Evolutionary conservation across 306 rosid genomes (phyloP).

Genomic region (Sphenostylis stenocarpa): DNA sequence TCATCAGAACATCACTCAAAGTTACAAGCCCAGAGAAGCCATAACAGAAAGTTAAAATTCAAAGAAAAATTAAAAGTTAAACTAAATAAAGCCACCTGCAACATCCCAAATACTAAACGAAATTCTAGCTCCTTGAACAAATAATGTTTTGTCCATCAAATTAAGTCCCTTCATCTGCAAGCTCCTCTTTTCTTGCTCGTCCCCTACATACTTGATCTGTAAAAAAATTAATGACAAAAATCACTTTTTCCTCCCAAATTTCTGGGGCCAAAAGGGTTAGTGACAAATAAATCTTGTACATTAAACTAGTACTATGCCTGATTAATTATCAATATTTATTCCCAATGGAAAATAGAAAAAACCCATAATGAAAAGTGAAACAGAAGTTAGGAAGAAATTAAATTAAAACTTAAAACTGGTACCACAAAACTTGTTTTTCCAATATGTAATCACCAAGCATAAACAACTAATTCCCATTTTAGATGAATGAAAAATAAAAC

Average conservation of each 20-base stretch:
- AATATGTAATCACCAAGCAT: background rate
- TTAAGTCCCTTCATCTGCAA: slow-evolving; percentile 81
- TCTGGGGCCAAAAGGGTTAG: background rate
- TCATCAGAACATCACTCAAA: slow-evolving; percentile 4
- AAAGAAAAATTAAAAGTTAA: background rate
- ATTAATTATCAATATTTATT: background rate
- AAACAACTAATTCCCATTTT: background rate
- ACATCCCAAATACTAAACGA: slow-evolving; percentile 89
- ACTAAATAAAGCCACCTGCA: slow-evolving; percentile 50
- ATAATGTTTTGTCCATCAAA: slow-evolving; percentile 78
- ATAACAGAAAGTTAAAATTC: background rate
- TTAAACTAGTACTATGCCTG: background rate
- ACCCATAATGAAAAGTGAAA: background rate
- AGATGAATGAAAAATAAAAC: background rate
- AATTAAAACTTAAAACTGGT: background rate
- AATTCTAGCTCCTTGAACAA: slow-evolving; percentile 76
- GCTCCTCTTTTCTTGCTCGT: slow-evolving; percentile 72
- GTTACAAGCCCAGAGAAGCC: background rate
- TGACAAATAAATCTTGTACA: background rate
- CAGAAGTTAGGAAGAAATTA: background rate
- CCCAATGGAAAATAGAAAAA: background rate
- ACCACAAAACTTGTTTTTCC: background rate
- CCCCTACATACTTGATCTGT: slow-evolving; percentile 84
- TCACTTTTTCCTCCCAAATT: background rate
- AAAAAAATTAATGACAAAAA: background rate